Evolutionary conservation across 2,329 filamentous ascomycete species (phyloP).

Genomic region (Xylaria sp.): DNA sequence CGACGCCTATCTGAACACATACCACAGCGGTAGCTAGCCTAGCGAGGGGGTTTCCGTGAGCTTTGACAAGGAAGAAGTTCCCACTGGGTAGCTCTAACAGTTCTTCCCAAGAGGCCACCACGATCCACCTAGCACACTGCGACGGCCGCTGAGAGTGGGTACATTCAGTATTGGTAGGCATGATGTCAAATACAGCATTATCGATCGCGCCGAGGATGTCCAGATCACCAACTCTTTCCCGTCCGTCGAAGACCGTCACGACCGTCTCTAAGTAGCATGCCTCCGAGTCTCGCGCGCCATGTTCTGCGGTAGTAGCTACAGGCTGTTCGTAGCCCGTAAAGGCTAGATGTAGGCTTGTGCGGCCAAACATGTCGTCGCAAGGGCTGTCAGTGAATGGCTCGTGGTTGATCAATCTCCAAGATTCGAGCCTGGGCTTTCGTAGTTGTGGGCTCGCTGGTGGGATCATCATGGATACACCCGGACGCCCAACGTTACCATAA

Average conservation of each 20-base stretch:
- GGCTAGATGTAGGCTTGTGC: conserved; percentile 5
- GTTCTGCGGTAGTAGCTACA: not conserved
- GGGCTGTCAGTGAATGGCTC: not conserved
- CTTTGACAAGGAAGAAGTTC: not conserved
- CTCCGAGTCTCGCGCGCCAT: not conserved
- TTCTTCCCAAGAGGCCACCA: conserved; percentile 12
- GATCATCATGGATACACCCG: conserved; percentile 9
- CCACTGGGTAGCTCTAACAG: not conserved
- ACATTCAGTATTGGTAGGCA: not conserved
- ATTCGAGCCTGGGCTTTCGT: not conserved
- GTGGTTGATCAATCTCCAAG: conserved; percentile 6
- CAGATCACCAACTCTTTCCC: conserved; percentile 5
- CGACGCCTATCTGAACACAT: not conserved
- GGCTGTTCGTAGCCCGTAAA: conserved; percentile 18
- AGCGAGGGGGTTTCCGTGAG: conserved; percentile 2
- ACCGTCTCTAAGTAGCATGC: conserved; percentile 9
- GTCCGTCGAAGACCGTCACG: conserved; percentile 8
- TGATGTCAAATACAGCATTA: not conserved
- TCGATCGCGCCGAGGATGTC: not conserved
- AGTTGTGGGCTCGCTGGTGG: not conserved
- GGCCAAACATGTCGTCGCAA: not conserved
- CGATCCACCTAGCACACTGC: not conserved
- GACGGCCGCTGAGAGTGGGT: not conserved
- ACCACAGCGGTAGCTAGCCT: not conserved
- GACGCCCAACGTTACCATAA: conserved; percentile 7